Base-by-base conservation (phyloP, 1,284 basidiomycete species). In the Ganoderma meredithae region DNA sequence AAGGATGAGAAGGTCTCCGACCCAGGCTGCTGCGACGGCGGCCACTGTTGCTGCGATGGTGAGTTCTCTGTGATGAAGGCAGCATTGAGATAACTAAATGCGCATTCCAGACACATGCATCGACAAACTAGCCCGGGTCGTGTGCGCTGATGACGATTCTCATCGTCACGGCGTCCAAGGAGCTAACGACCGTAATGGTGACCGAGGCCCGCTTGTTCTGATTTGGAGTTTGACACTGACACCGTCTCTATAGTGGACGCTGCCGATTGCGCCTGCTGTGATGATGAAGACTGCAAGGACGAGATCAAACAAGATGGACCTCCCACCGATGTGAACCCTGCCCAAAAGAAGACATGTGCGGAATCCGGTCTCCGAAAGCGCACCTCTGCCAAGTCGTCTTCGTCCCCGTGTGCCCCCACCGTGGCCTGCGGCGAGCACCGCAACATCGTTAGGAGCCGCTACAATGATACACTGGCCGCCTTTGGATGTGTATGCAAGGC, bases 401-500 rank as follows among this genome's bases (percentile, higher is more conserved):
- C 43, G 10, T 10, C 62, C 22, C 31, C 60, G n/a, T 27, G 44
- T 1, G 39, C 68, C 27, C 76, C 75, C 9, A 66, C 73, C 59
- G 69, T 75, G 39, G 76, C 78, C 12, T 79, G 78, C 53, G 74
- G 74, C 33, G 72, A 76, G 58, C 77, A 79, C 69, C 75, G 67
- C 64, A 73, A 73, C 25, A 72, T 76, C 49, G 78, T 75, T 9
- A 75, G 70, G 31, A 76, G 64, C 62, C 76, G 78, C 58, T 74
- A 78, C 62, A 73, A 72, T 49, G 76, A 77, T 58, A 77, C 77
- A 4, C 70, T 79, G 9, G 65, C 76, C 5, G 75, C 76, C 40
- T 79, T 78, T 59, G 78, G 78, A 6, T 79, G 78, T 63, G 66
- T 78, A 41, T 78, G 77, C 71, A 75, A 69, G 68, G 77, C 77